Percentiles rank a stretch among this genome's conserved stretches.
Evolutionary conservation across 805 yeast species (phyloP).

Genomic region (Saturnispora sanitii): DNA sequence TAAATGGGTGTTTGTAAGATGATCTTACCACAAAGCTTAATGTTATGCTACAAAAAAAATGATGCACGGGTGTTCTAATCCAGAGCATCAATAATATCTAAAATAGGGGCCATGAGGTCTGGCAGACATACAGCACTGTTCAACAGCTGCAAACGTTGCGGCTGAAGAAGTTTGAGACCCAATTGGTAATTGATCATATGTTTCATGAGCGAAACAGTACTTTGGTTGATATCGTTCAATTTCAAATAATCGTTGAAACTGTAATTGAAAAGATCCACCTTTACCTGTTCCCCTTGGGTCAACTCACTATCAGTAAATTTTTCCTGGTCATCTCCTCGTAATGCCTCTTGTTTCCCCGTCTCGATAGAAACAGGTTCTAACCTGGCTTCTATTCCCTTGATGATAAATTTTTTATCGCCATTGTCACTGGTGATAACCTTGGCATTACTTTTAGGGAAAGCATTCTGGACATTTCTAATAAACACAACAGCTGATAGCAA

Average conservation of each 20-base stretch:
- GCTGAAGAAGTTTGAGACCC: conserved; percentile 28
- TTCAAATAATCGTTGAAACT: conserved; percentile 24
- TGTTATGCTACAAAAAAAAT: neutral
- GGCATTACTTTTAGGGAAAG: conserved; percentile 82
- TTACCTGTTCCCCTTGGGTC: conserved; percentile 21
- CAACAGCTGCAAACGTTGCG: conserved; percentile 25
- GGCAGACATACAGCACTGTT: conserved; percentile 29
- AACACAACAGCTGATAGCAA: conserved; percentile 93
- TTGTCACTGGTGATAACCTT: conserved; percentile 69
- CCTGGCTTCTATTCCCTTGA: conserved; percentile 91
- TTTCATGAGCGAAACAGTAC: conserved; percentile 29
- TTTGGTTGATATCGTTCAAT: conserved; percentile 32
- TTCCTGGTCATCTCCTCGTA: conserved; percentile 10
- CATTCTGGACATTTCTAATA: conserved; percentile 84
- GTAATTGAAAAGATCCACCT: conserved; percentile 25
- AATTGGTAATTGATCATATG: conserved; percentile 25
- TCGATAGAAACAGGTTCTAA: conserved; percentile 39
- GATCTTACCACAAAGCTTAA: too few relatives aligned
- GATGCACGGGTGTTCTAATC: neutral
- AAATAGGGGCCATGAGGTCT: conserved; percentile 14
- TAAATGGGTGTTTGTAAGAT: too few relatives aligned
- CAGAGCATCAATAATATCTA: conserved; percentile 1
- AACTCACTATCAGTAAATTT: conserved; percentile 13
- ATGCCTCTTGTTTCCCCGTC: conserved; percentile 36
- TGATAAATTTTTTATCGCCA: conserved; percentile 68